Conservation (phyloP, 495 filamentous ascomycete species). For the Staphylotrichum tortipilum region DNA sequence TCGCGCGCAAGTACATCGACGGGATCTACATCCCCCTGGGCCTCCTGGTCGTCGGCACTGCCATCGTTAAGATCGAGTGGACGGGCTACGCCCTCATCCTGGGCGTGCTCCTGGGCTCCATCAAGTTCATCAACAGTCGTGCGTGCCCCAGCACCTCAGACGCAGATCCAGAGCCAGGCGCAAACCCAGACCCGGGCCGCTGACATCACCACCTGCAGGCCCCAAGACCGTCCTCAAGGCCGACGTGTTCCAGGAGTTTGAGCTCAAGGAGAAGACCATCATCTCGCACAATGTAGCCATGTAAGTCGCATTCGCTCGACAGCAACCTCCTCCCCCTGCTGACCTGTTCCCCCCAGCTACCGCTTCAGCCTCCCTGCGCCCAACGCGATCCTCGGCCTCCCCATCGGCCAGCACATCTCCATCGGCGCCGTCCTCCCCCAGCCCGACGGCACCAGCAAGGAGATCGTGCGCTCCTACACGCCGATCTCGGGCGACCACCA, state of each 20-base stretch:
- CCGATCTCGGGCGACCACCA: slow-evolving; percentile 89
- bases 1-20: slow-evolving; percentile 46
- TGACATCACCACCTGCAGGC: slow-evolving; percentile 39
- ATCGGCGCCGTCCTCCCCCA: slow-evolving; percentile 66
- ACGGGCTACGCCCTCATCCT: slow-evolving; percentile 59
- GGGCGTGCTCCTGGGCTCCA: slow-evolving; percentile 50
- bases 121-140: slow-evolving; percentile 57
- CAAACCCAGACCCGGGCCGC: slow-evolving; percentile 1
- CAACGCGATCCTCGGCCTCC: slow-evolving; percentile 80
- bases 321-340: neutral
- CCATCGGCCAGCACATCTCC: slow-evolving; percentile 97
- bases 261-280: slow-evolving; percentile 79
- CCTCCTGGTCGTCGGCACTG: slow-evolving; percentile 65
- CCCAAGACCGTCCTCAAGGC: slow-evolving; percentile 78
- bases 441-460: slow-evolving; percentile 62
- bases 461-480: slow-evolving; percentile 92
- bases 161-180: neutral
- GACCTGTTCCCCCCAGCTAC: slow-evolving; percentile 46
- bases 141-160: slow-evolving; percentile 12
- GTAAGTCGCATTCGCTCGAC: slow-evolving; percentile 39
- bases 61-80: slow-evolving; percentile 72
- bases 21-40: slow-evolving; percentile 81
- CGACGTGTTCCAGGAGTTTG: slow-evolving; percentile 78
- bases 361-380: slow-evolving; percentile 74
- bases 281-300: slow-evolving; percentile 97